Conservation (phyloP, 106 monocot genomes). For the Apostasia ramifera region DNA sequence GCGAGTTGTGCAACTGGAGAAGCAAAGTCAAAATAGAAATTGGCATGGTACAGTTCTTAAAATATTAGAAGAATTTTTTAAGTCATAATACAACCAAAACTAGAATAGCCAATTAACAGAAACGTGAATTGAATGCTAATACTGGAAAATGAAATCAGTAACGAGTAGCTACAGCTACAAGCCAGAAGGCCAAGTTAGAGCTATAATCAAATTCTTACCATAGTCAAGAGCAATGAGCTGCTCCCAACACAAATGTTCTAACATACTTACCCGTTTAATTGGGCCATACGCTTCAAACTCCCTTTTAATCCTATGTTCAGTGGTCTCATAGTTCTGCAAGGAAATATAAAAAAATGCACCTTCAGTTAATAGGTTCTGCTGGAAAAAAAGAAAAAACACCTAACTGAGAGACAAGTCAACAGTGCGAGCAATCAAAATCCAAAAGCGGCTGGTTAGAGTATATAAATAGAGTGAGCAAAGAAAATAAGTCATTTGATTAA, state of each 20-base stretch:
- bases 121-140: no score
- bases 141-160: no score
- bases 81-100: no score
- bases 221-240: slow-evolving; percentile 34
- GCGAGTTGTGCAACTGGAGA: no score
- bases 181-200: neutral
- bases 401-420: neutral
- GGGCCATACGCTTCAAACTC: slow-evolving; percentile 99
- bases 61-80: no score
- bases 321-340: slow-evolving; percentile 85
- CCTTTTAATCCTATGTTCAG: slow-evolving; percentile 90
- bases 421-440: neutral
- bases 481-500: neutral
- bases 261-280: slow-evolving; percentile 84
- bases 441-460: no score
- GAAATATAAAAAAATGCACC: neutral
- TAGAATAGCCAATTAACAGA: no score
- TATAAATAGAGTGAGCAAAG: no score
- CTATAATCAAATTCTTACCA: slow-evolving; percentile 28
- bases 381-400: neutral
- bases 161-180: neutral
- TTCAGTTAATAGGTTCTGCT: no score
- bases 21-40: no score
- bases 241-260: slow-evolving; percentile 32
- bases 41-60: no score